Conservation (phyloP, 2,329 filamentous ascomycete species). For the Trichoderma atroviride region DNA sequence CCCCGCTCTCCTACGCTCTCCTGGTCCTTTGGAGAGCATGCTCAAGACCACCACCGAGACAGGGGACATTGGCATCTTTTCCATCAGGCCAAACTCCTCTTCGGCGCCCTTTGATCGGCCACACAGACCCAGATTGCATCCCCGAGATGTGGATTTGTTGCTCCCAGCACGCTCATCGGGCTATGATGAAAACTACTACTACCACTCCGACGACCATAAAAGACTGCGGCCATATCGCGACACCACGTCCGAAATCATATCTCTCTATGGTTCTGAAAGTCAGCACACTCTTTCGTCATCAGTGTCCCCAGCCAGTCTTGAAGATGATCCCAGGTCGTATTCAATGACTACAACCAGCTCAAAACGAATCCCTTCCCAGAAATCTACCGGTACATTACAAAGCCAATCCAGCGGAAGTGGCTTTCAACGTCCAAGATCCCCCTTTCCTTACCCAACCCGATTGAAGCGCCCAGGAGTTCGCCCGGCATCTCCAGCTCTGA, state of each 20-base stretch:
- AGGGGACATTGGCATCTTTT: constrained; percentile 65
- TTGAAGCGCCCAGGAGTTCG: constrained; percentile 57
- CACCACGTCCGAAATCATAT: constrained; percentile 57
- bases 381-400: constrained; percentile 52
- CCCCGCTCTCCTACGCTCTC: constrained; percentile 48
- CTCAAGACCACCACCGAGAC: constrained; percentile 67
- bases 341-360: constrained; percentile 59
- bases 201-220: constrained; percentile 46
- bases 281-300: constrained; percentile 49
- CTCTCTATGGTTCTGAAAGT: constrained; percentile 57
- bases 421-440: constrained; percentile 58
- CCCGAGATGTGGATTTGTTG: constrained; percentile 37
- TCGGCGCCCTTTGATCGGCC: constrained; percentile 36
- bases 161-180: constrained; percentile 36
- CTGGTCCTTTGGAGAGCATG: constrained; percentile 64
- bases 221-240: constrained; percentile 54
- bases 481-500: constrained; percentile 53
- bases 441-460: constrained; percentile 61
- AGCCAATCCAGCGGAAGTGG: constrained; percentile 48
- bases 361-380: constrained; percentile 49
- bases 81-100: constrained; percentile 46
- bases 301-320: constrained; percentile 46
- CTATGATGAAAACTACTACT: constrained; percentile 37
- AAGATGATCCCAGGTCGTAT: constrained; percentile 54
- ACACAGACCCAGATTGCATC: constrained; percentile 36